Conservation (phyloP, 257 asterid species). For the Solanum medicagineum region DNA sequence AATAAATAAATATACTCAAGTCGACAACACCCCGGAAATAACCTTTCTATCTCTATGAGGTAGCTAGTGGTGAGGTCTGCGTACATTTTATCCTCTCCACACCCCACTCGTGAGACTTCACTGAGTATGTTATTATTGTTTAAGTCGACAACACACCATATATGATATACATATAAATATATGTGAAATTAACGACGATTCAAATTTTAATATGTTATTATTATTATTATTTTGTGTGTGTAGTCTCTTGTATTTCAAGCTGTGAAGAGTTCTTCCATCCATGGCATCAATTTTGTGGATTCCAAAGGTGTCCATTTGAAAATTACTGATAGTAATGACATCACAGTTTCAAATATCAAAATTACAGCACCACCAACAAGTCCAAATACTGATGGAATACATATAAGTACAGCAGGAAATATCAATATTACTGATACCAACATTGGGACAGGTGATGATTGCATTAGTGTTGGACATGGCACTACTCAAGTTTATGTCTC, state of each 20-base stretch:
- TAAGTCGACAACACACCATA: no score
- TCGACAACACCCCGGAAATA: no score
- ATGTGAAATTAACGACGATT: no score
- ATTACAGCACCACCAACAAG: constrained; percentile 56
- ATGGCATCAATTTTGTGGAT: constrained; percentile 23
- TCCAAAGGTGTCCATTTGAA: constrained; percentile 62
- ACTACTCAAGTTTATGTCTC: background rate
- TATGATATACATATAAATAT: no score
- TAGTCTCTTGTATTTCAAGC: constrained; percentile 32
- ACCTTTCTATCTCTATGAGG: no score
- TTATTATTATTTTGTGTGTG: background rate
- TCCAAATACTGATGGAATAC: constrained; percentile 81
- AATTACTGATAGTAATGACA: constrained; percentile 21
- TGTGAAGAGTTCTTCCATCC: constrained; percentile 6
- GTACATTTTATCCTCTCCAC: no score
- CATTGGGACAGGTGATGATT: constrained; percentile 39
- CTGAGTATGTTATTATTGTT: no score
- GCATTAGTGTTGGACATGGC: constrained; percentile 20
- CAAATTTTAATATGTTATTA: background rate
- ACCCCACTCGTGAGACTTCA: no score
- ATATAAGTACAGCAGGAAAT: constrained; percentile 23
- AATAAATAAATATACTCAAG: background rate
- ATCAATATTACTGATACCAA: constrained; percentile 18
- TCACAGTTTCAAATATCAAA: constrained; percentile 11
- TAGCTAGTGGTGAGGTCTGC: no score